phyloP scores from a whole-genome alignment of 2,329 filamentous ascomycete species.

The Acephala macrosclerotiorum region DNA sequence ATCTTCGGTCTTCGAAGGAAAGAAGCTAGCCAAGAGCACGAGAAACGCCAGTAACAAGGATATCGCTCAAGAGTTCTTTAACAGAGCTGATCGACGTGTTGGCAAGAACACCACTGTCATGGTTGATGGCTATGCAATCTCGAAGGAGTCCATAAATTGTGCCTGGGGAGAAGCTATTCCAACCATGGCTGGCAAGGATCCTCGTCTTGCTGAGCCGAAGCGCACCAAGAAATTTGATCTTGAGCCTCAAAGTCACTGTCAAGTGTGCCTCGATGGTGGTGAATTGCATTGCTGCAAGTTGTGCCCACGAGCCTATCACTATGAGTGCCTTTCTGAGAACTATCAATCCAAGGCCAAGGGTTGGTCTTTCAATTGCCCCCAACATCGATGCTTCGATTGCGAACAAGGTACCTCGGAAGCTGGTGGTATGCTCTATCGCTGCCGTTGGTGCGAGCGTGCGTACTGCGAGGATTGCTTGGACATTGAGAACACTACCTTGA shows the following conservation, averaged over 20 bases:
- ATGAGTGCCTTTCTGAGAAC: slow-evolving; percentile 53
- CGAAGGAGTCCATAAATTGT: slow-evolving; percentile 61
- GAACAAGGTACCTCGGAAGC: slow-evolving; percentile 55
- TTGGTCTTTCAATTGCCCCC: slow-evolving; percentile 60
- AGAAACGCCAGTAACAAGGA: slow-evolving; percentile 43
- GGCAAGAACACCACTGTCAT: slow-evolving; percentile 66
- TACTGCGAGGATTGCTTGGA: slow-evolving; percentile 67
- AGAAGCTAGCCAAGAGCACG: slow-evolving; percentile 51
- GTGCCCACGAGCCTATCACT: slow-evolving; percentile 63
- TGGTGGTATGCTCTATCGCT: slow-evolving; percentile 54
- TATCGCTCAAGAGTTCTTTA: slow-evolving; percentile 47
- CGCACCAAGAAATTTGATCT: slow-evolving; percentile 56
- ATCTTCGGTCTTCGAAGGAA: slow-evolving; percentile 63
- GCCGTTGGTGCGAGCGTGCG: slow-evolving; percentile 60
- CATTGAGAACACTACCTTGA: slow-evolving; percentile 55
- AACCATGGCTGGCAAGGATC: slow-evolving; percentile 62
- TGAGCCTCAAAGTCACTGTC: slow-evolving; percentile 57
- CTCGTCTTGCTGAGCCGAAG: slow-evolving; percentile 55
- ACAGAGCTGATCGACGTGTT: slow-evolving; percentile 56
- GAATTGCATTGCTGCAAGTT: slow-evolving; percentile 55
- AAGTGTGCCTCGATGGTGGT: slow-evolving; percentile 58
- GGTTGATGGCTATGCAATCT: slow-evolving; percentile 61
- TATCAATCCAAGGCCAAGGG: slow-evolving; percentile 51
- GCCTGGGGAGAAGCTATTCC: slow-evolving; percentile 64
- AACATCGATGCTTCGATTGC: slow-evolving; percentile 62